phyloP scores from a whole-genome alignment of 805 yeast genomes.

The Tetrapisispora taiwanensis region DNA sequence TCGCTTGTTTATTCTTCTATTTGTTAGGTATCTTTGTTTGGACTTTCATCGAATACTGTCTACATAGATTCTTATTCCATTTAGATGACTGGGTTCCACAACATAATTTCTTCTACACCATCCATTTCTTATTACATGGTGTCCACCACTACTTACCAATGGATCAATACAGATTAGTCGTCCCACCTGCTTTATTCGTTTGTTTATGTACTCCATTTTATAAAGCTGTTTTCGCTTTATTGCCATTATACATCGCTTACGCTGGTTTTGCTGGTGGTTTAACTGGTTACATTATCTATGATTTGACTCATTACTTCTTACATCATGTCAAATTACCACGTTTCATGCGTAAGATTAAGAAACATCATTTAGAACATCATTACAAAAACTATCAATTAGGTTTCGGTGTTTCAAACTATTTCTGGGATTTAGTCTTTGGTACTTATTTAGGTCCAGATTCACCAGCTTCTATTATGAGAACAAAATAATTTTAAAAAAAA shows the following conservation, averaged over 20 bases:
- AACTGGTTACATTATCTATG: constrained; percentile 86
- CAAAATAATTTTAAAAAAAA: constrained; percentile 13
- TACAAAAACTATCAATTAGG: constrained; percentile 95
- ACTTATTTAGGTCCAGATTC: constrained; percentile 51
- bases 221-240: constrained; percentile 57
- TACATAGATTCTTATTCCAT: constrained; percentile 92
- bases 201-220: constrained; percentile 72
- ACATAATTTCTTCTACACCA: constrained; percentile 57
- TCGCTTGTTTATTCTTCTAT: constrained; percentile 50
- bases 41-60: constrained; percentile 80
- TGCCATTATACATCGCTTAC: constrained; percentile 80
- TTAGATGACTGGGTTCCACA: constrained; percentile 81
- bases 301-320: constrained; percentile 84
- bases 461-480: constrained; percentile 29
- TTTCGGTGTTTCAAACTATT: constrained; percentile 87
- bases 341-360: constrained; percentile 68
- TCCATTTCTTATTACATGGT: constrained; percentile 90
- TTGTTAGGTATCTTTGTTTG: constrained; percentile 77
- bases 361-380: constrained; percentile 93
- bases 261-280: constrained; percentile 94
- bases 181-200: constrained; percentile 86
- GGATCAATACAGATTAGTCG: constrained; percentile 86
- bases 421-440: constrained; percentile 89
- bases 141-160: constrained; percentile 95
- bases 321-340: constrained; percentile 82